Percentiles rank a stretch among this genome's conserved stretches.
Conservation (phyloP, 164 flowering plant species). For the Malania oleifera region DNA sequence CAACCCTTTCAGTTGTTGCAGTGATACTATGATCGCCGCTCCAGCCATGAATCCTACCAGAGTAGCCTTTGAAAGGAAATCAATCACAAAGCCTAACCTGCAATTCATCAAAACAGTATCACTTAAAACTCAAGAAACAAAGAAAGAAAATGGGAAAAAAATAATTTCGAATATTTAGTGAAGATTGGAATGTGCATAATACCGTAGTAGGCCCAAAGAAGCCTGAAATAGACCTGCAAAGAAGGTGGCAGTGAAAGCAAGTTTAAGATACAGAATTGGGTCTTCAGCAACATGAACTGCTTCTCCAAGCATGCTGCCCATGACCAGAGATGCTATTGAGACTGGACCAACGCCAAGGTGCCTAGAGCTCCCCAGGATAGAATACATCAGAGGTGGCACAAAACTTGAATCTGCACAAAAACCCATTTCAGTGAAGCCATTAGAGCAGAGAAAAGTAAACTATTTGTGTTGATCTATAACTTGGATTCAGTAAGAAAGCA, state of each 20-base stretch:
- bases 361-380: constrained; percentile 55
- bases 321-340: constrained; percentile 56
- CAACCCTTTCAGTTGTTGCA: constrained; percentile 71
- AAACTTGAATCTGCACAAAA: constrained; percentile 56
- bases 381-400: constrained; percentile 59
- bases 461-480: neutral
- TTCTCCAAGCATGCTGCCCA: constrained; percentile 55
- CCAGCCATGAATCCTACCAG: constrained; percentile 77
- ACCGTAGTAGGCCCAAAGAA: constrained; percentile 55
- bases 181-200: neutral
- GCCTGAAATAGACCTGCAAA: constrained; percentile 64
- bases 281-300: constrained; percentile 33
- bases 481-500: neutral
- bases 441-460: neutral
- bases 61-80: constrained; percentile 74
- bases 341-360: constrained; percentile 65
- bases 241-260: constrained; percentile 63
- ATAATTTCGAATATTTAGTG: neutral
- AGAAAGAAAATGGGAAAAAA: neutral
- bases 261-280: constrained; percentile 37
- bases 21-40: constrained; percentile 63
- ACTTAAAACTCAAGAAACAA: too few relatives aligned
- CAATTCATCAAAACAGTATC: neutral
- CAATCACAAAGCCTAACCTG: constrained; percentile 74
- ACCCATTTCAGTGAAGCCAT: neutral